phyloP scores from a whole-genome alignment of 768 basidiomycete genomes.

The Naematelia encephala region DNA sequence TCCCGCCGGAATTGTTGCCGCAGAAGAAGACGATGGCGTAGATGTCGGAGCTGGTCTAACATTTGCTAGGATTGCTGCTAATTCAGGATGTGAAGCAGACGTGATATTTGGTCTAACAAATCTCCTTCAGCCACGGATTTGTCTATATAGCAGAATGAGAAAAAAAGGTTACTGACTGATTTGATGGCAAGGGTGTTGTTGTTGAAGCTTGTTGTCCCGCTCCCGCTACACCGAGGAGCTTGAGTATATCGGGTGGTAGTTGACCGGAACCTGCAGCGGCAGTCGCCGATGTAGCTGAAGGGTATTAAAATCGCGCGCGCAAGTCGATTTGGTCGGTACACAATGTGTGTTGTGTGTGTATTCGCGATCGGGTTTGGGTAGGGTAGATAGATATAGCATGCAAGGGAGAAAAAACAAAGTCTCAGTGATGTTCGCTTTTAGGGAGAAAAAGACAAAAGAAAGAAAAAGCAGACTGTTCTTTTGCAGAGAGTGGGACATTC shows the following conservation, averaged over 20 bases:
- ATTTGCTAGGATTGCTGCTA: constrained; percentile 36
- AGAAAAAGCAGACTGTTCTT: not conserved
- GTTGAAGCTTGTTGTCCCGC: not conserved
- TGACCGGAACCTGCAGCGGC: constrained; percentile 16
- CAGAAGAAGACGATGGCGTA: not conserved
- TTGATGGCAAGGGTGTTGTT: not conserved
- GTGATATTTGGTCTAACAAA: not conserved
- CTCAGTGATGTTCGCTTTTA: not conserved
- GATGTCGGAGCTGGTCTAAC: constrained; percentile 5
- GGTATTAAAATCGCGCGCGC: not conserved
- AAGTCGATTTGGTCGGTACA: not conserved
- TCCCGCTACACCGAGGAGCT: constrained; percentile 31
- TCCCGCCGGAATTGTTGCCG: not conserved
- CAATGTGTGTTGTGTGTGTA: not conserved
- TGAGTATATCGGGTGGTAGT: constrained; percentile 37
- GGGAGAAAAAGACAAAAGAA: not conserved
- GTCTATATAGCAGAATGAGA: no score
- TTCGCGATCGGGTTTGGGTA: not conserved
- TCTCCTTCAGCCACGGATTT: not conserved
- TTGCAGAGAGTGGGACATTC: no score
- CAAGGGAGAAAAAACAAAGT: not conserved
- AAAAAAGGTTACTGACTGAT: not conserved
- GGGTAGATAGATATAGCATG: not conserved
- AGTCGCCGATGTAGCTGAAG: not conserved
- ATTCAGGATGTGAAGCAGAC: constrained; percentile 9